Base-by-base conservation (phyloP, 345 rosid species). In the Cochlearia excelsa region DNA sequence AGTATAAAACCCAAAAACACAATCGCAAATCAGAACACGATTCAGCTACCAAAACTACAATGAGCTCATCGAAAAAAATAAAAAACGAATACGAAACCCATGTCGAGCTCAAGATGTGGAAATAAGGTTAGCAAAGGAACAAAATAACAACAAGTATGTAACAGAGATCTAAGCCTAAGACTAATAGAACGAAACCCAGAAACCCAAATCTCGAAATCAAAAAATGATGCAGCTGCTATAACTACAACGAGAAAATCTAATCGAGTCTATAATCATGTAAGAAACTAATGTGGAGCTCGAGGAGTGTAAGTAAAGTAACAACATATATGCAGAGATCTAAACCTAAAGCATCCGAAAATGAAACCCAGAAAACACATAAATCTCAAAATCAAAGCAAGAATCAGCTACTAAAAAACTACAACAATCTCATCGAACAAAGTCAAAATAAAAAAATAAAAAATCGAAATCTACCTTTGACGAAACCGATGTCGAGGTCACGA, bases 401-500 rank as follows among this genome's bases (percentile, higher is more conserved):
- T 53, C n/a, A 65, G 27, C 49, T 23, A 7, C 4, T 6, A 6
- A 9, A 30, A 5, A 7, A 26, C 40, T 16, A 16, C 23, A 10
- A 26, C 23, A 9, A 3, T 40, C 35, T 26, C 2, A 52, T 5
- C 35, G 1, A 54, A 29, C 23, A 59, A 31, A 16, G 23, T 16
- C 23, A 16, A 16, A 16, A 16, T 16, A 6, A 27, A 42, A 26
- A 3, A 42, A 38, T 27, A 60, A 29, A 2, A 23, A 11, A 44
- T 54, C 16, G 44, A 28, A 47, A 26, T 30, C 9, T 54, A 88
- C 98, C 99, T 79, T 62, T 81, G 30, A 93, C 75, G 43, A 84
- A 80, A 33, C 67, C 70, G 63, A 89, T 65, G 46, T 87, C 84
- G 59, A 93, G 66, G 7, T 86, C 87, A 3, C 82, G 90, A 3